These are phyloP conservation scores for Talaromyces sp. DNA, from an alignment of 2,329 filamentous ascomycete species.

Conservation along the genomic window DNA sequence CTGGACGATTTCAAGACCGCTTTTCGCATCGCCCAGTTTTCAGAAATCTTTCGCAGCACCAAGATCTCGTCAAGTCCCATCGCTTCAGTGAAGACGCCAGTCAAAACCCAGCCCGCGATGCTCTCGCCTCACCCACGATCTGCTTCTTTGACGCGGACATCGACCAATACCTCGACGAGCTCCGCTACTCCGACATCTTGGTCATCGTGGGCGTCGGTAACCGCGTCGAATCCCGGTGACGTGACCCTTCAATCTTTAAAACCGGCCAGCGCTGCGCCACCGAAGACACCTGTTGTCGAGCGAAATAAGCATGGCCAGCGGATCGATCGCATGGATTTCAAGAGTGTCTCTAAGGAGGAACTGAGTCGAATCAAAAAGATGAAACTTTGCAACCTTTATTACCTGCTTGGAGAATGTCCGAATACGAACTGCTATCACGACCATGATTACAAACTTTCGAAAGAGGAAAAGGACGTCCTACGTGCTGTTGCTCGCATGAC, in stretches of 20 bases:
- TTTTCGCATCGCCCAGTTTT: slow-evolving; percentile 53
- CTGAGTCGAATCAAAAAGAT: slow-evolving; percentile 61
- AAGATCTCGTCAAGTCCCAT: slow-evolving; percentile 46
- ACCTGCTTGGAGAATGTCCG: slow-evolving; percentile 58
- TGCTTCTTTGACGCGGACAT: slow-evolving; percentile 36
- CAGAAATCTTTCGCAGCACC: slow-evolving; percentile 53
- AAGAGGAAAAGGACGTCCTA: slow-evolving; percentile 54
- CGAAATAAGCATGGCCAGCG: slow-evolving; percentile 61
- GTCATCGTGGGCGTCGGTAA: slow-evolving; percentile 38
- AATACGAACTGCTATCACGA: slow-evolving; percentile 55
- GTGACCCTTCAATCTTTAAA: slow-evolving; percentile 42
- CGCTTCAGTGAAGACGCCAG: slow-evolving; percentile 26
- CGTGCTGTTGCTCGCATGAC: slow-evolving; percentile 62
- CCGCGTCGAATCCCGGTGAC: slow-evolving; percentile 38
- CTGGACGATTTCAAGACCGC: slow-evolving; percentile 47
- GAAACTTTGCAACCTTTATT: slow-evolving; percentile 64
- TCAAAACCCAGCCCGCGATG: slow-evolving; percentile 32
- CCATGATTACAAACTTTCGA: slow-evolving; percentile 56
- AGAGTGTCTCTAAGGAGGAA: slow-evolving; percentile 55
- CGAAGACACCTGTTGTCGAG: slow-evolving; percentile 43
- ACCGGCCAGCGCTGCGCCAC: slow-evolving; percentile 25
- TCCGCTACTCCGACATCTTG: slow-evolving; percentile 29
- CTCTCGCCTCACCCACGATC: slow-evolving; percentile 38
- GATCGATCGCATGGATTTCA: slow-evolving; percentile 53
- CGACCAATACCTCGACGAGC: slow-evolving; percentile 42